Base-by-base conservation (phyloP, 73 alveolate genomes). In the Paraurostyla sp. region DNA sequence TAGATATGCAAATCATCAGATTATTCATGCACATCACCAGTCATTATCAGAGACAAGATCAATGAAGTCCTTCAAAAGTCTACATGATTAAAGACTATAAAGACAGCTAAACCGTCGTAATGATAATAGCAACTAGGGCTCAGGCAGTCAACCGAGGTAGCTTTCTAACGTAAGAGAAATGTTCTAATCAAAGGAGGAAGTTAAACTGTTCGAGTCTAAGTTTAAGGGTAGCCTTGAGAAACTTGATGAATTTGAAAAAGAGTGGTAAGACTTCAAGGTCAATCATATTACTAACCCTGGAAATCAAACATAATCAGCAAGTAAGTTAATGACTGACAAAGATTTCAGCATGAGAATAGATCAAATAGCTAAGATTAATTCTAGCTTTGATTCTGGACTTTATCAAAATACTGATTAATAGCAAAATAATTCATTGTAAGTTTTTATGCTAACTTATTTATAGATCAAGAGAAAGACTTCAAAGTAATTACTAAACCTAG, bases 181-280 rank as follows among this genome's bases (percentile, higher is more conserved):
- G 84, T 22, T 69, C 42, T 40, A 69, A 25, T 38, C 65, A 4
- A 38, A 69, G 45, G 84, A 69, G 35, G 84, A 69, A 23, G 63
- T 38, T 4, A 38, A 38, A 38, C 36, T 69, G 38, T 69, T 69
- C 38, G 84, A 69, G 35, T 13, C 32, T 38, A 69, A 69, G 41
- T 69, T 69, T 63, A 69, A 69, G 23, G 84, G 84, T 15, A 69
- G 84, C 38, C 27, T 69, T 3, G 84, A 69, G 18, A 69, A 69
- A 32, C 42, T 69, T 4, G 84, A 69, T 36, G 84, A 69, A 33
- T 69, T 69, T 32, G 84, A 69, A 63, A 69, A 41, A 23, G 18
- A 69, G 18, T 69, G 84, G 84, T 18, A 16, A 18, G 63, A 38
- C 38, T 69, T 69, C 38, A 69, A 69, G 32, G 84, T 15, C 38